These are phyloP conservation scores for Diplogelasinospora grovesii DNA, from an alignment of 495 filamentous ascomycete species.

Conservation along the genomic window DNA sequence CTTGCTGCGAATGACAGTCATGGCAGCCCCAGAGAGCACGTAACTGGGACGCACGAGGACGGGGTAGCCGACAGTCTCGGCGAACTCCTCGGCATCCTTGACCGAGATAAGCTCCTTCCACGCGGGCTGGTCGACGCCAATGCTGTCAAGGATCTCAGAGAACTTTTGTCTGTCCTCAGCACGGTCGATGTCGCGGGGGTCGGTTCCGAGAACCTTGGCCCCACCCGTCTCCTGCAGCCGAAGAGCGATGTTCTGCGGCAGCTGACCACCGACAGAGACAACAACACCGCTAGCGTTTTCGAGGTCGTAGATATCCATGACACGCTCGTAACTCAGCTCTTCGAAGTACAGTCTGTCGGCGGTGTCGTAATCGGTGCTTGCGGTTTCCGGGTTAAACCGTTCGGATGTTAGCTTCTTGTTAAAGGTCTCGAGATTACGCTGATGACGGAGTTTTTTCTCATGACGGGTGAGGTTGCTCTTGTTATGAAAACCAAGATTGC, in stretches of 20 bases:
- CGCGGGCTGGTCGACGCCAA: constrained; percentile 88
- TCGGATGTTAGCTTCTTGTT: constrained; percentile 14
- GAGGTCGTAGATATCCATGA: constrained; percentile 98
- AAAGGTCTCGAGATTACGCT: no score
- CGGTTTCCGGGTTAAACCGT: constrained; percentile 78
- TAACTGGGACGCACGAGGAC: constrained; percentile 95
- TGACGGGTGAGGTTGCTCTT: no score
- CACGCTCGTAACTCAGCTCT: constrained; percentile 92
- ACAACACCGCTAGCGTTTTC: constrained; percentile 84
- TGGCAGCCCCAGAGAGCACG: constrained; percentile 93
- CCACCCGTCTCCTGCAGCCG: constrained; percentile 86
- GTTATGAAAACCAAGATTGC: no score
- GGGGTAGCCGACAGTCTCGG: constrained; percentile 82
- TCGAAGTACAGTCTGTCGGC: constrained; percentile 97
- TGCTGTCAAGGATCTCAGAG: constrained; percentile 92
- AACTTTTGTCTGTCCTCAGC: constrained; percentile 98
- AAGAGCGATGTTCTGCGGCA: constrained; percentile 95
- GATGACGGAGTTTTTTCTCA: no score
- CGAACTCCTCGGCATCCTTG: constrained; percentile 79
- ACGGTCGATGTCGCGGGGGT: constrained; percentile 91
- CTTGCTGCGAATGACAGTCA: constrained; percentile 96
- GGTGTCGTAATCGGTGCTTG: constrained; percentile 82
- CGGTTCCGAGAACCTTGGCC: constrained; percentile 83
- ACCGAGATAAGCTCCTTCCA: constrained; percentile 97
- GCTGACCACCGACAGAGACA: constrained; percentile 90